Evolutionary conservation across 441 rosid species (phyloP), one percentile per base, ranked within the genome.

Genomic region (Populus trichocarpa): DNA sequence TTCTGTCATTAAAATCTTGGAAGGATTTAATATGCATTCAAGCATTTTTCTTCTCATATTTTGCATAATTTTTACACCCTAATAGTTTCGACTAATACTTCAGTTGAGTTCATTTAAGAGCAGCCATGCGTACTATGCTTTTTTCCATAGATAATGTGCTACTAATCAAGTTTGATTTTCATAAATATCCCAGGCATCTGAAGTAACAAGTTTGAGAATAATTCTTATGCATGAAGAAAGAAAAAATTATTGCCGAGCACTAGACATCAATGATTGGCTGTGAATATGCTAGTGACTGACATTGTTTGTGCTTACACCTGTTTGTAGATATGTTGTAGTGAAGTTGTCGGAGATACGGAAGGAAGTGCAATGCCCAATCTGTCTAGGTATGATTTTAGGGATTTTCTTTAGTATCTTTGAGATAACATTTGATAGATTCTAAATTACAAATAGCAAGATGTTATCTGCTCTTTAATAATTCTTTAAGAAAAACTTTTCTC

Each of bases 341-440:
- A 88, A 86, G 73, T 73, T 88, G 78, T 80, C 92, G 16, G 88
- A 90, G 46, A 82, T 90, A 64, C 97, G 91, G 40, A 91, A 90
- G 81, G 91, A 89, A 82, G 93, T 92, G 57, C 93, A 92, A 74
- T 92, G 97, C 75, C 95, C 95, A 71, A 91, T 92, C 78, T 92
- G 97, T 80, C 82, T 91, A 76, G 97, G 97, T 91, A 85, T 23
- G 84, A 73, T 73, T 64, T 78, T 66, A 18, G 70, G 23, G 65
- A 63, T 73, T 77, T 76, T 10, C n/a, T 18, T 50, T 70, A 46
- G 38, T 74, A 13, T 40, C 67, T 69, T 73, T 68, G 35, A 74
- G 67, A 67, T 76, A 30, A 63, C 35, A 2, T 53, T 18, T 53
- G 50, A 36, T 10, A 38, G 5, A 76, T 76, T 22, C 66, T 38